Percentiles rank a stretch among this genome's conserved stretches.
phyloP scores from a whole-genome alignment of 2,329 filamentous ascomycete species.

The Diaporthe citri region DNA sequence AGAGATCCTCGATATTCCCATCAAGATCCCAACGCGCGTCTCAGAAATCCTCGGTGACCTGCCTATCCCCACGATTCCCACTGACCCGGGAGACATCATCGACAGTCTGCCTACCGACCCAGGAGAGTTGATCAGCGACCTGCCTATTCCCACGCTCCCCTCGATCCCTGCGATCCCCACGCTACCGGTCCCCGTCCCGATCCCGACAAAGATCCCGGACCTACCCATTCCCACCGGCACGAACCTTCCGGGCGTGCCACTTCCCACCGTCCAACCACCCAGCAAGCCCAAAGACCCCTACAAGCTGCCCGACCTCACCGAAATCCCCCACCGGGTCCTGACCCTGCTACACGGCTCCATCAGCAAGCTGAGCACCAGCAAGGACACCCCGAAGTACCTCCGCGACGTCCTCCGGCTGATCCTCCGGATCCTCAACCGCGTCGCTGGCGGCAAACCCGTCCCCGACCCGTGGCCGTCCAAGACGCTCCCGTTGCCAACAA shows the following conservation, averaged over 20 bases:
- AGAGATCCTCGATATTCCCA: neutral
- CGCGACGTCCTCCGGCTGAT: slow-evolving; percentile 15
- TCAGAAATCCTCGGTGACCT: neutral
- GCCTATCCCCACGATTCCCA: neutral
- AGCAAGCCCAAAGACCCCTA: neutral
- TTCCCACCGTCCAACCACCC: neutral
- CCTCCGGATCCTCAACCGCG: slow-evolving; percentile 2
- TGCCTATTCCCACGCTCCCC: neutral
- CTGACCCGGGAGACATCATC: neutral
- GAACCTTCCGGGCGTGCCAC: neutral
- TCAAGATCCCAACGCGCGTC: neutral
- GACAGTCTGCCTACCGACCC: neutral
- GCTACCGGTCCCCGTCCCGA: neutral
- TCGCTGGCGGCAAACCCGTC: neutral
- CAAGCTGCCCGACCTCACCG: slow-evolving; percentile 9
- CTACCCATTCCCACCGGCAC: neutral
- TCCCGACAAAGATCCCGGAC: neutral
- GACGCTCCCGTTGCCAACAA: neutral
- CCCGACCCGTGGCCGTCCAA: neutral
- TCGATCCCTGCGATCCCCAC: neutral
- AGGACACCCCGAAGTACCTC: neutral
- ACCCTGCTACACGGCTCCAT: slow-evolving; percentile 3
- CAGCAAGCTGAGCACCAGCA: neutral
- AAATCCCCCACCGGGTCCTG: slow-evolving; percentile 13
- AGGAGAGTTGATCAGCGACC: neutral